Evolutionary conservation across 2,329 filamentous ascomycete genomes (phyloP).

Genomic region (Alternaria postmessia): DNA sequence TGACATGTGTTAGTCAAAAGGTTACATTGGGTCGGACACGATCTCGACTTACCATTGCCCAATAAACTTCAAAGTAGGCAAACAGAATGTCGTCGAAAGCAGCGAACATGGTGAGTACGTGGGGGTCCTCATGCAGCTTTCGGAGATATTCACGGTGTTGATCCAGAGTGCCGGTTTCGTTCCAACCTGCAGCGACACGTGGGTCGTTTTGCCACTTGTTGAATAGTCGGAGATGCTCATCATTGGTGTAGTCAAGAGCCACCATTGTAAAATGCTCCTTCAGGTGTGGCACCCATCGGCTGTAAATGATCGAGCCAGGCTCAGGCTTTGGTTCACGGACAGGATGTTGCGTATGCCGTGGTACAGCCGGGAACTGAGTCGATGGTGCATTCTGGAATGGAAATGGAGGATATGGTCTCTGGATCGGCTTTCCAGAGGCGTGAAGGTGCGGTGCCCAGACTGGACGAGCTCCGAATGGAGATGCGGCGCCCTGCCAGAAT

Average conservation of each 20-base stretch:
- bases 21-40: not conserved
- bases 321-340: slow-evolving; percentile 74
- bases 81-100: slow-evolving; percentile 75
- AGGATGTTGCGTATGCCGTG: slow-evolving; percentile 72
- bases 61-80: slow-evolving; percentile 83
- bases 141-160: slow-evolving; percentile 77
- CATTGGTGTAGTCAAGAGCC: slow-evolving; percentile 72
- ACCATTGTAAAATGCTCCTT: slow-evolving; percentile 80
- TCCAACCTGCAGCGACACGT: slow-evolving; percentile 81
- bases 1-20: slow-evolving; percentile 24
- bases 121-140: slow-evolving; percentile 73
- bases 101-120: slow-evolving; percentile 74
- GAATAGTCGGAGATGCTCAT: slow-evolving; percentile 73
- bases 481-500: slow-evolving; percentile 57
- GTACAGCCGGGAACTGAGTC: slow-evolving; percentile 57
- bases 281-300: slow-evolving; percentile 78
- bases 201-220: slow-evolving; percentile 86
- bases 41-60: slow-evolving; percentile 66
- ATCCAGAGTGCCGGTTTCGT: slow-evolving; percentile 77
- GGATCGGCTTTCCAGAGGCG: slow-evolving; percentile 51
- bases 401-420: slow-evolving; percentile 50
- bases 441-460: slow-evolving; percentile 50
- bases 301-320: slow-evolving; percentile 76
- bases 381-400: slow-evolving; percentile 57
- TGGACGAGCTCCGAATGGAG: slow-evolving; percentile 53